Evolutionary conservation across 1,284 basidiomycete species (phyloP).

Genomic region (Melampsora americana): DNA sequence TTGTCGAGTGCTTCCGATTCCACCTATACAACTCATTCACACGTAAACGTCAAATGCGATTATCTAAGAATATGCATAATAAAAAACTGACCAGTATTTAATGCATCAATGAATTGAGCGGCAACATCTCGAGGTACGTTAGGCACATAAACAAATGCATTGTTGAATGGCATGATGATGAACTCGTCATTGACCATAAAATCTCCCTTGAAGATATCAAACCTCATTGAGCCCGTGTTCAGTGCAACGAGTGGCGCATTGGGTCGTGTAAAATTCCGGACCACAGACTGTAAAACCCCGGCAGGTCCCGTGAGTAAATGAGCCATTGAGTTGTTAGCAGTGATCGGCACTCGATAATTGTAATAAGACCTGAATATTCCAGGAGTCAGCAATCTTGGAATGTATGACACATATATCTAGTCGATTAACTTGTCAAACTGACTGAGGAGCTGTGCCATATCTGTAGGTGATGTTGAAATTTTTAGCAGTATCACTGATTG

Average conservation of each 20-base stretch:
- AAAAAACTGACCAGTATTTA: slow-evolving; percentile 46
- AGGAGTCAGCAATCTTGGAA: slow-evolving; percentile 18
- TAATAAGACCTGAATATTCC: slow-evolving; percentile 35
- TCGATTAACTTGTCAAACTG: not conserved
- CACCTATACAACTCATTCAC: slow-evolving; percentile 16
- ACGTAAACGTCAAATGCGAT: not conserved
- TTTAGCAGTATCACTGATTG: slow-evolving; percentile 43
- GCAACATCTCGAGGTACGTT: slow-evolving; percentile 45
- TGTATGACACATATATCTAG: not conserved
- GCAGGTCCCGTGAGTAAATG: slow-evolving; percentile 46
- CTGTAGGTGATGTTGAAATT: slow-evolving; percentile 49
- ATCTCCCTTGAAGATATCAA: slow-evolving; percentile 51
- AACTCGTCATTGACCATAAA: slow-evolving; percentile 52
- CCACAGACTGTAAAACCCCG: slow-evolving; percentile 46
- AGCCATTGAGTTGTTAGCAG: slow-evolving; percentile 46
- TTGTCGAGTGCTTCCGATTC: slow-evolving; percentile 1
- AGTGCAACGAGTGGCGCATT: slow-evolving; percentile 46
- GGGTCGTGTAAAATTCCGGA: slow-evolving; percentile 43
- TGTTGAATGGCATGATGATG: slow-evolving; percentile 62
- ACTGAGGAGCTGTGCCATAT: slow-evolving; percentile 48
- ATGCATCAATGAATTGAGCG: slow-evolving; percentile 45
- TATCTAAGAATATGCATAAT: too few species aligned
- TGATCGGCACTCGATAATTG: slow-evolving; percentile 21
- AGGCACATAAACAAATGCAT: slow-evolving; percentile 61
- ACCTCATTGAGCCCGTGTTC: slow-evolving; percentile 51